Percentiles rank a stretch among this genome's conserved stretches.
Evolutionary conservation across 2,329 filamentous ascomycete genomes (phyloP).

Genomic region (Fusarium decemcellulare): DNA sequence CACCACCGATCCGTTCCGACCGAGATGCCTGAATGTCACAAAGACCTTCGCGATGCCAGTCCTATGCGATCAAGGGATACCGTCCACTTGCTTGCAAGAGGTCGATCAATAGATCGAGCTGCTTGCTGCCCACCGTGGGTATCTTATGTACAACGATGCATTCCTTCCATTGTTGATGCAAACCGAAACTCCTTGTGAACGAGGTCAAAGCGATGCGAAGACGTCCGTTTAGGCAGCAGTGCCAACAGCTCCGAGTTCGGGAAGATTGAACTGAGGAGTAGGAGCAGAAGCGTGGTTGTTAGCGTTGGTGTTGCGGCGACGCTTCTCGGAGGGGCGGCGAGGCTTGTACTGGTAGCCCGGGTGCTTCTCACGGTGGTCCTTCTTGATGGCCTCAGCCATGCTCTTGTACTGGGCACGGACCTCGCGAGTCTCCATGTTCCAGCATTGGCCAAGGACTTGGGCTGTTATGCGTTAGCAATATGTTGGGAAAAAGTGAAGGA

Average conservation of each 20-base stretch:
- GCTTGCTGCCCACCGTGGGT: neutral
- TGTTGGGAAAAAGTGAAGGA: neutral
- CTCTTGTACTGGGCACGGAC: slow-evolving; percentile 50
- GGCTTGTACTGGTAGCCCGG: slow-evolving; percentile 56
- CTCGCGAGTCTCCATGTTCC: slow-evolving; percentile 52
- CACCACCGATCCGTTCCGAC: neutral
- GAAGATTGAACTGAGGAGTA: no score
- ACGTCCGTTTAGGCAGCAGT: no score
- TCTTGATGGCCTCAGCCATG: slow-evolving; percentile 47
- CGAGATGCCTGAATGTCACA: neutral
- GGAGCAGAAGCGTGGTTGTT: no score
- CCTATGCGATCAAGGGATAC: neutral
- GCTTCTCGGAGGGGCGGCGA: slow-evolving; percentile 50
- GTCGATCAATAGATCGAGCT: neutral
- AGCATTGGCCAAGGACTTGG: slow-evolving; percentile 54
- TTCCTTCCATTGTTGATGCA: neutral
- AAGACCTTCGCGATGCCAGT: neutral
- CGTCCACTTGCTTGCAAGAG: neutral
- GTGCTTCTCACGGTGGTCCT: slow-evolving; percentile 46
- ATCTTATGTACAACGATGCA: neutral
- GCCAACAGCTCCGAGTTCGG: no score
- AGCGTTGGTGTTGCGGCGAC: slow-evolving; percentile 24
- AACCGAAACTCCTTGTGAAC: neutral
- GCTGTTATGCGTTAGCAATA: slow-evolving; percentile 46
- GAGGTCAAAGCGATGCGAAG: neutral